Base-by-base conservation (phyloP, 1,284 basidiomycete species). In the Trametes versicolor region DNA sequence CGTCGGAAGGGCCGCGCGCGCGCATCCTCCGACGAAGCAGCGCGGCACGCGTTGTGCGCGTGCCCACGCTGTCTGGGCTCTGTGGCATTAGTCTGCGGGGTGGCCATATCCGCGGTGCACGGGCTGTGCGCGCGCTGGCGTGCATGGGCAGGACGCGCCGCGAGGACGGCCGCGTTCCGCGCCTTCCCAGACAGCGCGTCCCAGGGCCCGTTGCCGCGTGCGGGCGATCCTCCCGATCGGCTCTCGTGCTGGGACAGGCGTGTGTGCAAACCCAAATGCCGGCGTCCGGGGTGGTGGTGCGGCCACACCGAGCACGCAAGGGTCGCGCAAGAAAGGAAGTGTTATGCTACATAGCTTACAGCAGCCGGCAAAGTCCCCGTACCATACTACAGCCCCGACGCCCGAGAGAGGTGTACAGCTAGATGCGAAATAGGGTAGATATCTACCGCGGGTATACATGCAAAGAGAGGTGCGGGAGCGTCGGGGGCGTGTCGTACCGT, bases 261-360 rank as follows among this genome's bases (percentile, higher is more conserved):
- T 36, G 29, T 43, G 29, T 32, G 29, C 29, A 8, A 32, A 32
- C 29, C 27, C 41, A 50, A 19, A 32, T 29, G 5, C 45, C 8
- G n/a, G 29, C 19, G 50, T 4, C 17, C 29, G 23, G 29, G 50
- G 50, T 32, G 34, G 12, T 34, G 17, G 25, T n/a, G 15, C 21
- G 25, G 29, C 50, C 32, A 12, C 29, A 21, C n/a, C 45, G 12
- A 8, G 21, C 23, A 48, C 21, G 8, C 7, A 10, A 48, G 45
- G 4, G 29, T 51, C 50, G 50, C 32, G 29, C 50, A 51, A 51
- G 32, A 51, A 45, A 43, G 19, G 41, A 43, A 17, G 6, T 43
- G 19, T 43, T 67, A 67, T 67, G 65, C 65, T 67, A 67, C 65
- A 67, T 58, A 63, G 51, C 49, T 58, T 67, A 67, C 65, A 67